Percentiles rank a stretch among this genome's conserved stretches.
phyloP scores from a whole-genome alignment of 768 basidiomycete genomes.

The Boletus sp. region DNA sequence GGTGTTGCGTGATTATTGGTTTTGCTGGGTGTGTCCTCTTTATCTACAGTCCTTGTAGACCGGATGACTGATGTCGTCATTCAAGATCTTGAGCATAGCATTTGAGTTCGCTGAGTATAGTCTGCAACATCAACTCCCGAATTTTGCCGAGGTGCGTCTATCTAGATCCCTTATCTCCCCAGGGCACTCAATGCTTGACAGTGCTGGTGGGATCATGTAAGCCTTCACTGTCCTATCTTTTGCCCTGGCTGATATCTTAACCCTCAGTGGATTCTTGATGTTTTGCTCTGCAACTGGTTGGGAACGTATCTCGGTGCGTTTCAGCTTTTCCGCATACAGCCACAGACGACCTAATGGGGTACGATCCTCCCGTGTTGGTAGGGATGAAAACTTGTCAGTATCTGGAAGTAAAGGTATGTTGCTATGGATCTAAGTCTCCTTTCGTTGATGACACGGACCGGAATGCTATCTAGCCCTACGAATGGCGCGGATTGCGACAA shows the following conservation, averaged over 20 bases:
- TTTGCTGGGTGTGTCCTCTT: conserved; percentile 70
- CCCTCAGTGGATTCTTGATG: conserved; percentile 80
- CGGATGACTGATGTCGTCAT: conserved; percentile 9
- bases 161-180: conserved; percentile 17
- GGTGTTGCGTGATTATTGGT: conserved; percentile 90
- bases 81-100: conserved; percentile 79
- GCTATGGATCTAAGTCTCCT: neutral
- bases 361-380: conserved; percentile 25
- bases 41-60: neutral
- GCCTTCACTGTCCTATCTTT: conserved; percentile 23
- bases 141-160: conserved; percentile 75
- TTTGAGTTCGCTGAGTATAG: conserved; percentile 91
- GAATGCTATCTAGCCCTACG: conserved; percentile 57
- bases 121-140: conserved; percentile 82
- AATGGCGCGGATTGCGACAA: conserved; percentile 81
- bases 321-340: conserved; percentile 5
- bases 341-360: conserved; percentile 16
- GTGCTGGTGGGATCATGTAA: conserved; percentile 95
- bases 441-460: neutral
- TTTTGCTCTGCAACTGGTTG: conserved; percentile 84
- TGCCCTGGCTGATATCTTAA: conserved; percentile 13
- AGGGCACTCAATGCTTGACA: conserved; percentile 29
- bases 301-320: conserved; percentile 75
- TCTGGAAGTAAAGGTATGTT: conserved; percentile 76
- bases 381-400: conserved; percentile 88